phyloP scores from a whole-genome alignment of 2,329 filamentous ascomycete species.

The Myotisia sp. region DNA sequence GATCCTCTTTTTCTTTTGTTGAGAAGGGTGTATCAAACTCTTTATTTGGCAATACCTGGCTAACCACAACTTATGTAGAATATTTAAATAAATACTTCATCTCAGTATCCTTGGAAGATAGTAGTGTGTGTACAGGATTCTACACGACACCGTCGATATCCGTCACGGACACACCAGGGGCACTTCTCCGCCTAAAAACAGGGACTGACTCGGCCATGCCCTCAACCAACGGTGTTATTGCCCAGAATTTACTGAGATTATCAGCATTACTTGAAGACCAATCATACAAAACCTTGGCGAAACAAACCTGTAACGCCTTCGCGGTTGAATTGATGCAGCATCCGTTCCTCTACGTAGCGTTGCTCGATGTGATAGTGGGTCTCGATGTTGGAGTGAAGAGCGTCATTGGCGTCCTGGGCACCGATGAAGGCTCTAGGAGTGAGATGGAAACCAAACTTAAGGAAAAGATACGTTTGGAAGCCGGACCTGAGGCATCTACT shows the following conservation, averaged over 20 bases:
- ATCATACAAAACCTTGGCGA: conserved; percentile 49
- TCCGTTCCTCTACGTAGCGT: conserved; percentile 74
- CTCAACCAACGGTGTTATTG: conserved; percentile 77
- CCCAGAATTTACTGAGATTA: conserved; percentile 73
- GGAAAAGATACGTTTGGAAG: conserved; percentile 22
- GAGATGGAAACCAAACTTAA: conserved; percentile 11
- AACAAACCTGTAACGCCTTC: conserved; percentile 67
- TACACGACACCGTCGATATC: conserved; percentile 31
- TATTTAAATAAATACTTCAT: conserved; percentile 66
- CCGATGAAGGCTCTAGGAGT: conserved; percentile 12
- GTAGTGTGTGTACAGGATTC: conserved; percentile 26
- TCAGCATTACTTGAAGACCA: conserved; percentile 53
- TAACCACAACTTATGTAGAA: conserved; percentile 32
- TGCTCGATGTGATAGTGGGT: conserved; percentile 63
- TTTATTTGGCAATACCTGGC: not conserved
- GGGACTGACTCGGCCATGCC: conserved; percentile 89
- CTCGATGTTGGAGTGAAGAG: conserved; percentile 55
- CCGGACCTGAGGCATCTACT: conserved; percentile 20
- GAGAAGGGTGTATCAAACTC: not conserved
- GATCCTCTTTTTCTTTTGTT: not conserved
- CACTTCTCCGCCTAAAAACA: conserved; percentile 75
- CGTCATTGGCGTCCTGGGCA: conserved; percentile 41
- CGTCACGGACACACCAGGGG: conserved; percentile 45
- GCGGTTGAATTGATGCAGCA: conserved; percentile 86
- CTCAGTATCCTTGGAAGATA: conserved; percentile 39